Percentiles rank a stretch among this genome's conserved stretches.
phyloP scores from a whole-genome alignment of 2,329 filamentous ascomycete genomes.

The Aspergillus intermedius region DNA sequence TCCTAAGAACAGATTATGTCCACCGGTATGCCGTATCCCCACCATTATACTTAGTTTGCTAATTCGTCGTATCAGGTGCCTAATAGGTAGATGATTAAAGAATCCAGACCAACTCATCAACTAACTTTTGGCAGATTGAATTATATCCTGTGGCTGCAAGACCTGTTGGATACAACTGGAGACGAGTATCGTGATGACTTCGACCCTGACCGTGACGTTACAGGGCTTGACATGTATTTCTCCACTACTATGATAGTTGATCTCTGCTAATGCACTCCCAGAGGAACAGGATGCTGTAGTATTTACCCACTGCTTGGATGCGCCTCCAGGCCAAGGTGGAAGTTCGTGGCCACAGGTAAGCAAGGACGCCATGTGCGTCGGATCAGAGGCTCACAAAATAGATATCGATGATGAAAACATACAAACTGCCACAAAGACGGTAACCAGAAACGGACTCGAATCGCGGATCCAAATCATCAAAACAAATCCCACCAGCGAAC shows the following conservation, averaged over 20 bases:
- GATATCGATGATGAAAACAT: slow-evolving; percentile 73
- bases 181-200: slow-evolving; percentile 45
- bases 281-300: slow-evolving; percentile 79
- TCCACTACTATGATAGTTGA: neutral
- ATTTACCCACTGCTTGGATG: slow-evolving; percentile 86
- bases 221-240: slow-evolving; percentile 66
- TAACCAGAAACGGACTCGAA: slow-evolving; percentile 58
- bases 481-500: slow-evolving; percentile 43
- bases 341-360: slow-evolving; percentile 60
- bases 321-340: slow-evolving; percentile 61
- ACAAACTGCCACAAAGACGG: slow-evolving; percentile 59
- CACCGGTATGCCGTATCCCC: slow-evolving; percentile 54
- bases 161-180: slow-evolving; percentile 65
- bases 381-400: slow-evolving; percentile 23
- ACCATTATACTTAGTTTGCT: slow-evolving; percentile 1
- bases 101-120: neutral
- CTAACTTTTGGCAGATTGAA: slow-evolving; percentile 57
- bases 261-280: slow-evolving; percentile 22
- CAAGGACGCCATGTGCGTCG: neutral
- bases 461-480: slow-evolving; percentile 58
- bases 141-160: slow-evolving; percentile 85
- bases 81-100: slow-evolving; percentile 31
- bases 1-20: slow-evolving; percentile 74
- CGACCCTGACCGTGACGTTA: slow-evolving; percentile 49
- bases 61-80: slow-evolving; percentile 31